phyloP scores from a whole-genome alignment of 495 filamentous ascomycete species.

The Daldinia vernicosa region DNA sequence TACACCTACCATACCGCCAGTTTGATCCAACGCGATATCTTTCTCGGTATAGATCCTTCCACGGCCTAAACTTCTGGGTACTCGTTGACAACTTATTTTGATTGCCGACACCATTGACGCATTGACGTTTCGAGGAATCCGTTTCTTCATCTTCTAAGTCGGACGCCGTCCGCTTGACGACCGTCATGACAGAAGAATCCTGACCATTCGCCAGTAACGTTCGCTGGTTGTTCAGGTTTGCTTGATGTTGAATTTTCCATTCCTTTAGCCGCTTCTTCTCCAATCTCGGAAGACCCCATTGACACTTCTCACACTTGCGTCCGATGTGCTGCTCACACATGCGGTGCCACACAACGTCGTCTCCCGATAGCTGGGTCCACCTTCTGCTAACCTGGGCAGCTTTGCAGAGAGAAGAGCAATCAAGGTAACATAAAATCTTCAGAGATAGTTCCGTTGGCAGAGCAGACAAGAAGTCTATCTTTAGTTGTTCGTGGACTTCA shows the following conservation, averaged over 20 bases:
- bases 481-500: constrained; percentile 86
- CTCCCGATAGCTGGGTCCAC: constrained; percentile 89
- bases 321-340: constrained; percentile 98
- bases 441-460: constrained; percentile 90
- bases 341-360: constrained; percentile 97
- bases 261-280: constrained; percentile 88
- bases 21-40: constrained; percentile 91
- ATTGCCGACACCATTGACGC: constrained; percentile 44
- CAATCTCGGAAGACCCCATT: constrained; percentile 90
- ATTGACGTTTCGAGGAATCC: constrained; percentile 59
- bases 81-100: constrained; percentile 4
- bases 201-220: constrained; percentile 12
- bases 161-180: constrained; percentile 48
- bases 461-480: constrained; percentile 92
- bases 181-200: constrained; percentile 2
- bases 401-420: constrained; percentile 96
- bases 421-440: constrained; percentile 91
- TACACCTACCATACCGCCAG: constrained; percentile 93
- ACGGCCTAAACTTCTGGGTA: constrained; percentile 45
- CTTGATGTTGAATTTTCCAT: constrained; percentile 82
- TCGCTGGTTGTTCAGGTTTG: constrained; percentile 44
- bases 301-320: constrained; percentile 95
- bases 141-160: constrained; percentile 39
- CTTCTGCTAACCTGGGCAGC: constrained; percentile 91
- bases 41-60: constrained; percentile 75